Base-by-base conservation (phyloP, 1,284 basidiomycete species). In the Rhizoctonia solani region DNA sequence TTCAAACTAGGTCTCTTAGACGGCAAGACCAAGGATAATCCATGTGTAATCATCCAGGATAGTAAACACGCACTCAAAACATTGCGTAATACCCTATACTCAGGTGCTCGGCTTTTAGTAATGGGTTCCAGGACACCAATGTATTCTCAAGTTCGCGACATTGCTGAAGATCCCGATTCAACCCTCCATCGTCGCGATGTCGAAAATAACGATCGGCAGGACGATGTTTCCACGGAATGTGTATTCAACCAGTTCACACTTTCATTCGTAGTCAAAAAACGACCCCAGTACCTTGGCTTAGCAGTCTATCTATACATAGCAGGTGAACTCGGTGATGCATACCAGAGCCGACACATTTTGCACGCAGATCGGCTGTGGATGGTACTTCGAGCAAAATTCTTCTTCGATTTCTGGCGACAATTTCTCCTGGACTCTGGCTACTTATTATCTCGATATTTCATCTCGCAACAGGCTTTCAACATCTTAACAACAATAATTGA, bases 141-240 rank as follows among this genome's bases (percentile, higher is more conserved):
- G 9, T 79, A 72, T 55, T 27, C 63, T 0, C 73, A 74, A 8
- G 66, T 77, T 21, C 55, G 21, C 8, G 41, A 69, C 1, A 65
- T 76, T 3, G 72, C 74, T 8, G 13, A 65, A 8, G 52, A 68
- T 2, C 42, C 58, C 2, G 42, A 41, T 14, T 71, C 72, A 0
- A 73, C 76, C 0, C 69, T 81, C 1, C 80, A 75, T 58, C 30
- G 59, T 8, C 75, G 76, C 0, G 80, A 81, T 70, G 76, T 81
- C 13, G 70, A 74, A 14, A 76, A 76, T 49, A 37, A 77, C 1
- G 79, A 81, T 66, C 69, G 74, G 1, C 80, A 81, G 71, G 80
- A 81, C 70, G 79, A 82, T 69, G 74, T 74, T 67, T 79, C 80
- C 2, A 79, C 80, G 0, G 69, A 71, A 1, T 74, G 77, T 0